A percentile compares a stretch with the other conserved stretches of the same genome.
Evolutionary conservation across 768 basidiomycete genomes (phyloP).

Genomic region (Kwoniella sp.): DNA sequence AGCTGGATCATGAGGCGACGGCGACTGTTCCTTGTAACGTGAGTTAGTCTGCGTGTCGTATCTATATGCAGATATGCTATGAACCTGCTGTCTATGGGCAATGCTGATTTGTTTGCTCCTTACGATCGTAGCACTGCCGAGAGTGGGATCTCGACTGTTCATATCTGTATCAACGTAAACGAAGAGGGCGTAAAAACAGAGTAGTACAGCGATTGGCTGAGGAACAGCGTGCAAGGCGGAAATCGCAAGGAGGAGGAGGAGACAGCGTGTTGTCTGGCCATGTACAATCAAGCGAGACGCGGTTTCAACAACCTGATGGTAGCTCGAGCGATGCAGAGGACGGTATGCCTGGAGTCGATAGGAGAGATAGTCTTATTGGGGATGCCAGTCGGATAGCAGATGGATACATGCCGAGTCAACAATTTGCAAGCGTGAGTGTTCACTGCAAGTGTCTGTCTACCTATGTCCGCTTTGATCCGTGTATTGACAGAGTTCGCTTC

Average conservation of each 20-base stretch:
- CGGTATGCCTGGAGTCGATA: neutral
- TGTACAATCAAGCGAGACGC: neutral
- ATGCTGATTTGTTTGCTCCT: neutral
- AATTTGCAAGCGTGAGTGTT: no score
- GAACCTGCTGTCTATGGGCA: no score
- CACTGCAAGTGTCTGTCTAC: no score
- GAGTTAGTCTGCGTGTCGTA: neutral
- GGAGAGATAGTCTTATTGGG: slow-evolving; percentile 10
- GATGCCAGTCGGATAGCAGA: slow-evolving; percentile 1
- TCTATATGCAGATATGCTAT: no score
- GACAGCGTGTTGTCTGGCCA: neutral
- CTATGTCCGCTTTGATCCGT: no score
- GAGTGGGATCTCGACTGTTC: slow-evolving; percentile 38
- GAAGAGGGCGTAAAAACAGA: slow-evolving; percentile 32
- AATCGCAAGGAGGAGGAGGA: slow-evolving; percentile 17
- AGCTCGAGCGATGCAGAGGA: slow-evolving; percentile 17
- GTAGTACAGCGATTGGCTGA: slow-evolving; percentile 34
- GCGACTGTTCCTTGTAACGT: slow-evolving; percentile 33
- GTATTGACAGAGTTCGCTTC: neutral
- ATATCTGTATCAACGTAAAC: slow-evolving; percentile 36
- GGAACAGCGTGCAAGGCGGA: slow-evolving; percentile 25
- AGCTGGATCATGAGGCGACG: slow-evolving; percentile 22
- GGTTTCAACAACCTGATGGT: slow-evolving; percentile 1
- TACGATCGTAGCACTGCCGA: slow-evolving; percentile 31
- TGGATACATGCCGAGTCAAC: neutral